Conservation (phyloP, 2,329 filamentous ascomycete genomes). For the Chaetomium strumarium region DNA sequence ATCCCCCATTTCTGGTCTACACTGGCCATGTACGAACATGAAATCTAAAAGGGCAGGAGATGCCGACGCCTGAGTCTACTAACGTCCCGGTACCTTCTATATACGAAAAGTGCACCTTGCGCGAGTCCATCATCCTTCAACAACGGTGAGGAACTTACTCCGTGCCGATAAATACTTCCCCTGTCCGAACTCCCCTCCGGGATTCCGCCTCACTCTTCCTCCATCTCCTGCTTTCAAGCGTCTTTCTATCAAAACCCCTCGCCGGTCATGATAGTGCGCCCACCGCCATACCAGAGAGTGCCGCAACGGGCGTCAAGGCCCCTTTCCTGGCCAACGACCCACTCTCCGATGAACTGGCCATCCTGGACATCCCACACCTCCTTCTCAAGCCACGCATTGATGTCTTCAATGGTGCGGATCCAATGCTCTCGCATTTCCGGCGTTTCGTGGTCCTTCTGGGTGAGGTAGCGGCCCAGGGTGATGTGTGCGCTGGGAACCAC, state of each 20-base stretch:
- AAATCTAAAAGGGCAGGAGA: too few species aligned
- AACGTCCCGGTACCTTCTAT: too few species aligned
- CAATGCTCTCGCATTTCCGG: constrained; percentile 56
- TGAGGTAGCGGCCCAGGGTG: constrained; percentile 77
- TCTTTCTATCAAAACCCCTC: constrained; percentile 48
- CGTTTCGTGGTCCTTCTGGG: constrained; percentile 56
- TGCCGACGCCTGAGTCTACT: too few species aligned
- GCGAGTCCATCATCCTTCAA: too few species aligned
- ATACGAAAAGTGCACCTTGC: too few species aligned
- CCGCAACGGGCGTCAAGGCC: constrained; percentile 73
- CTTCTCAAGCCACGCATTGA: constrained; percentile 68
- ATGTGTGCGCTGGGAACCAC: constrained; percentile 86
- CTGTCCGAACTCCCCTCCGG: not conserved
- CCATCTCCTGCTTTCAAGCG: too few species aligned
- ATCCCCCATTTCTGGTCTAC: too few species aligned
- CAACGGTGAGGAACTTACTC: too few species aligned
- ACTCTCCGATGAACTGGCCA: constrained; percentile 56
- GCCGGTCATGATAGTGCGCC: constrained; percentile 59
- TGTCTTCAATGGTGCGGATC: constrained; percentile 63
- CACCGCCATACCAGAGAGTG: constrained; percentile 80
- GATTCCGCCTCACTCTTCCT: not conserved
- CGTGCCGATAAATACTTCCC: not conserved
- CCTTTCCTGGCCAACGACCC: constrained; percentile 80
- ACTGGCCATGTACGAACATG: too few species aligned
- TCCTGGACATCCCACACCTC: constrained; percentile 60